Conservation (phyloP, 2,329 filamentous ascomycete species). For the Alternaria arbusti region DNA sequence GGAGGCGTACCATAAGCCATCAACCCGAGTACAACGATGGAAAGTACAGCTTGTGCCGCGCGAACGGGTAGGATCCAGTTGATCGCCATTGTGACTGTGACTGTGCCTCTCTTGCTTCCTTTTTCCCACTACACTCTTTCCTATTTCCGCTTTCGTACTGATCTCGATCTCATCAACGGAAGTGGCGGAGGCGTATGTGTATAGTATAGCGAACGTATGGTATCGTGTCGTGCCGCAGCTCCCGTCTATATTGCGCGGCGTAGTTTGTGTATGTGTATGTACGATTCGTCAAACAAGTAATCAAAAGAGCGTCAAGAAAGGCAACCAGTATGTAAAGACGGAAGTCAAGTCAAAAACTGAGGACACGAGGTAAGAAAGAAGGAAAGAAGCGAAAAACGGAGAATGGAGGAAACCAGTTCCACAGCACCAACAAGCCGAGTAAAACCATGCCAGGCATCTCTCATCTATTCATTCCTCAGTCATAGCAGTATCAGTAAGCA, state of each 20-base stretch:
- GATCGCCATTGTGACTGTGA: constrained; percentile 54
- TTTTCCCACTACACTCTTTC: background rate
- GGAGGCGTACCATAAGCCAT: constrained; percentile 68
- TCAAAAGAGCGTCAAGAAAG: background rate
- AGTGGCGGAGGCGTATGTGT: background rate
- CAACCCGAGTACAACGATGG: constrained; percentile 76
- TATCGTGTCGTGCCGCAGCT: background rate
- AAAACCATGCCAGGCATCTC: background rate
- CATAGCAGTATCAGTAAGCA: background rate
- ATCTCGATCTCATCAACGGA: background rate
- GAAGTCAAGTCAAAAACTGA: background rate
- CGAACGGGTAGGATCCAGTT: constrained; percentile 69
- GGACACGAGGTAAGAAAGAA: background rate
- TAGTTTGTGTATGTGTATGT: background rate
- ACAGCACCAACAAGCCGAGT: background rate
- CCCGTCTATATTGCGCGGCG: background rate
- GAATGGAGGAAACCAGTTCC: background rate
- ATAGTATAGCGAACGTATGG: background rate
- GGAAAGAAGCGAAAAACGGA: background rate
- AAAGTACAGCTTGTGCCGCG: constrained; percentile 69
- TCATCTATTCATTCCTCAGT: background rate
- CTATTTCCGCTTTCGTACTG: background rate
- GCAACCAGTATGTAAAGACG: background rate
- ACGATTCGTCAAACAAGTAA: too few relatives aligned
- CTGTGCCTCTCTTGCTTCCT: background rate